phyloP scores from a whole-genome alignment of 257 asterid genomes.

The Vinca minor region DNA sequence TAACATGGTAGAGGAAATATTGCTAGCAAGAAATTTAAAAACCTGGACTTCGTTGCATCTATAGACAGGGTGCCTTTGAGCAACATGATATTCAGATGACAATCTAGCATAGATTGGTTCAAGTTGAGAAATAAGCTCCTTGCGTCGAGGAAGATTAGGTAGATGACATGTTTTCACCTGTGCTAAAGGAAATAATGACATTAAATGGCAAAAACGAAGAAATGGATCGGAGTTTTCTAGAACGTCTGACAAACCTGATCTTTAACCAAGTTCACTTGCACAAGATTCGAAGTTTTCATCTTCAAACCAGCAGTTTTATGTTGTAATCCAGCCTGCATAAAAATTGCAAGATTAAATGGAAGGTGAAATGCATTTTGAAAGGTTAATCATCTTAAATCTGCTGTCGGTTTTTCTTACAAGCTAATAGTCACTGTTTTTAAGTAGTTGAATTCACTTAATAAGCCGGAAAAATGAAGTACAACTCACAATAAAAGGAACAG shows the following conservation, averaged over 20 bases:
- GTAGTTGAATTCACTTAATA: too few species aligned
- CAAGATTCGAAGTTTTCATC: constrained; percentile 51
- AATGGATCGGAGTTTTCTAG: constrained; percentile 1
- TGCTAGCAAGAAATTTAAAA: constrained; percentile 1
- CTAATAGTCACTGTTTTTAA: too few species aligned
- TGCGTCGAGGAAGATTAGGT: constrained; percentile 63
- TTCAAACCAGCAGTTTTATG: constrained; percentile 51
- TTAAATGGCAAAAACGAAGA: not conserved
- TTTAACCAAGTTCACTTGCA: constrained; percentile 47
- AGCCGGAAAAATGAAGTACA: not conserved
- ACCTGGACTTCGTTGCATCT: constrained; percentile 86
- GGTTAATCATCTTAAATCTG: too few species aligned
- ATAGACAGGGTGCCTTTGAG: constrained; percentile 61
- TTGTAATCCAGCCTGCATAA: constrained; percentile 76
- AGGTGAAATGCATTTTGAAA: not conserved
- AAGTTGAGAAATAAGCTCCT: constrained; percentile 59
- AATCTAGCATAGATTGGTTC: constrained; percentile 55
- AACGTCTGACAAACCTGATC: constrained; percentile 50
- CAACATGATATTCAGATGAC: constrained; percentile 36
- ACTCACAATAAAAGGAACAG: constrained; percentile 95
- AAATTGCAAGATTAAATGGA: constrained; percentile 2
- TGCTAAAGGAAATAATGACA: constrained; percentile 6
- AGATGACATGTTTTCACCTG: constrained; percentile 61
- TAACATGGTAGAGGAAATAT: not conserved
- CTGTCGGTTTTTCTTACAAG: too few species aligned